Conservation (phyloP, 2,329 filamentous ascomycete species). For the Aureobasidium sp. region DNA sequence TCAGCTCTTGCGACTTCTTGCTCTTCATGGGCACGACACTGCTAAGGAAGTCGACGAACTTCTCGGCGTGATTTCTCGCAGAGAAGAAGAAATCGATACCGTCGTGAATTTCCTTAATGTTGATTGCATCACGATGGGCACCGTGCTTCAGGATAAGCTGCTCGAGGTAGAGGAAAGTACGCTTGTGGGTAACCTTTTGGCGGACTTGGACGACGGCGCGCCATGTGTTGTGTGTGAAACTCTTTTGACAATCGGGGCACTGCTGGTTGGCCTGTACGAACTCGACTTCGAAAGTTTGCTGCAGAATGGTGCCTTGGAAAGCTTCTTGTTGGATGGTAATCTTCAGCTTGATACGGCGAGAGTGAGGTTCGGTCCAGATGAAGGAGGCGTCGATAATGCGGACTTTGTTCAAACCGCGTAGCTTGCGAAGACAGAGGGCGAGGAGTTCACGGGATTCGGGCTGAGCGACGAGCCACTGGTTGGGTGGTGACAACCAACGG, state of each 20-base stretch:
- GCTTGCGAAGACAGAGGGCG: constrained; percentile 80
- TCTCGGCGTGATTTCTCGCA: constrained; percentile 81
- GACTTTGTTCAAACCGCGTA: constrained; percentile 79
- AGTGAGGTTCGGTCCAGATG: constrained; percentile 98
- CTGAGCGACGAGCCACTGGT: constrained; percentile 73
- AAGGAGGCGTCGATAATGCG: constrained; percentile 93
- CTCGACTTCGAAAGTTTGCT: constrained; percentile 92
- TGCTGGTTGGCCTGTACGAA: constrained; percentile 88
- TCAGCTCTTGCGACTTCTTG: constrained; percentile 86
- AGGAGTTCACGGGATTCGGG: constrained; percentile 89
- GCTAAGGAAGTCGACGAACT: constrained; percentile 81
- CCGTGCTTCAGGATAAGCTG: constrained; percentile 93
- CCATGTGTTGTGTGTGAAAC: constrained; percentile 95
- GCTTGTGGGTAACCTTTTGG: constrained; percentile 94
- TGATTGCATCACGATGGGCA: constrained; percentile 87
- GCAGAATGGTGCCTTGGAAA: constrained; percentile 60
- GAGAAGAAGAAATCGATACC: constrained; percentile 95
- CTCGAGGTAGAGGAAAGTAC: constrained; percentile 75
- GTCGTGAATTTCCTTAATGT: constrained; percentile 95
- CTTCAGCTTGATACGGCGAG: constrained; percentile 83
- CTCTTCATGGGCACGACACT: constrained; percentile 69
- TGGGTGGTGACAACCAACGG: constrained; percentile 80
- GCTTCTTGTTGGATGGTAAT: constrained; percentile 78
- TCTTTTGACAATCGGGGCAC: constrained; percentile 91
- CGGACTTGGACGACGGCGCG: constrained; percentile 86